Conservation (phyloP, 495 filamentous ascomycete genomes). For the Tetracladium marchalianum region DNA sequence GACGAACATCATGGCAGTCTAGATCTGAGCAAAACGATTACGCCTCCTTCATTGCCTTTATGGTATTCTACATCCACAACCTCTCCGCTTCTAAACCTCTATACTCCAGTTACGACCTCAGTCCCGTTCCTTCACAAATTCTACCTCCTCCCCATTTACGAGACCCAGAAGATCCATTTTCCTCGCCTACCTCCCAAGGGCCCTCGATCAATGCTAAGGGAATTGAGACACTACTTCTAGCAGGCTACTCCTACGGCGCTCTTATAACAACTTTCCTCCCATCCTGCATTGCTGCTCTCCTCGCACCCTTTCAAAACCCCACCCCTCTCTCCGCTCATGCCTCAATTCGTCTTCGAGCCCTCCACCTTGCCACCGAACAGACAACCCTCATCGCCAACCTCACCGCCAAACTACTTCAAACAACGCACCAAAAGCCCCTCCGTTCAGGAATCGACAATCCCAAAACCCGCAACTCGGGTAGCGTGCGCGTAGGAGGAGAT, state of each 20-base stretch:
- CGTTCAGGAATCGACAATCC: constrained; percentile 7
- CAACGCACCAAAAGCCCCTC: background rate
- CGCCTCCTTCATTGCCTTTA: constrained; percentile 65
- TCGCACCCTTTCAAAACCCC: constrained; percentile 45
- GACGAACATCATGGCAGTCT: constrained; percentile 76
- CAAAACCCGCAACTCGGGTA: constrained; percentile 8
- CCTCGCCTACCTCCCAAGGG: background rate
- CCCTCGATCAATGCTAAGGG: background rate
- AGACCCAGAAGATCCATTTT: background rate
- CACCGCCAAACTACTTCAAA: constrained; percentile 10
- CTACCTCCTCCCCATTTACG: constrained; percentile 5
- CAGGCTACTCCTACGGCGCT: constrained; percentile 89
- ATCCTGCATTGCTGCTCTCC: constrained; percentile 38
- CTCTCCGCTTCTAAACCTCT: constrained; percentile 17
- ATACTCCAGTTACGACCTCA: constrained; percentile 7
- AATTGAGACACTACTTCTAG: constrained; percentile 41
- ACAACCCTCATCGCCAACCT: constrained; percentile 34
- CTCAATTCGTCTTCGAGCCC: constrained; percentile 58
- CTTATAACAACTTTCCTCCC: constrained; percentile 69
- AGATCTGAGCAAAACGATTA: constrained; percentile 76
- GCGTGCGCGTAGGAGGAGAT: constrained; percentile 18
- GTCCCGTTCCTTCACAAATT: constrained; percentile 14
- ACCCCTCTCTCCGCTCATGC: constrained; percentile 41
- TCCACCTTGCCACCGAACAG: constrained; percentile 47
- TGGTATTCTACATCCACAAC: constrained; percentile 57